Evolutionary conservation across 805 yeast species (phyloP).

Genomic region (Candida qinlingensis): DNA sequence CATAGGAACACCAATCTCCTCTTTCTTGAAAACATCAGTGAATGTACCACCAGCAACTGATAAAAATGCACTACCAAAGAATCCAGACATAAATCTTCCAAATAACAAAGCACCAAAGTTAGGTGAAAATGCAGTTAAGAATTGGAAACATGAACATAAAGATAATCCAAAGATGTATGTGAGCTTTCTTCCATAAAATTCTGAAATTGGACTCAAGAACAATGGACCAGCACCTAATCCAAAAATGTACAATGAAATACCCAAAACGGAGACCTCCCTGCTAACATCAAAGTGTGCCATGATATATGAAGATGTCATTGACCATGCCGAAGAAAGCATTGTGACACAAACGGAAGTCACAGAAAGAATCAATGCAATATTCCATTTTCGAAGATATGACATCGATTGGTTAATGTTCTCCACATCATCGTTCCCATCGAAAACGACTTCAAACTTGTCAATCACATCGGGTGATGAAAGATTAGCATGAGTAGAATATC

Average conservation of each 20-base stretch:
- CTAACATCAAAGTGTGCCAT: constrained; percentile 43
- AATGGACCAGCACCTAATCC: constrained; percentile 69
- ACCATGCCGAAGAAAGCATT: constrained; percentile 64
- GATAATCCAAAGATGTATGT: constrained; percentile 58
- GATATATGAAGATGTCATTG: constrained; percentile 53
- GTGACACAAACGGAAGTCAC: constrained; percentile 56
- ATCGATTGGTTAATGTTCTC: constrained; percentile 30
- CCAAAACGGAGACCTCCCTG: constrained; percentile 49
- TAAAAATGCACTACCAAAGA: constrained; percentile 70
- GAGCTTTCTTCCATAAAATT: constrained; percentile 54
- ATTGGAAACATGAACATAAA: constrained; percentile 54
- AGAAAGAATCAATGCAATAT: constrained; percentile 48
- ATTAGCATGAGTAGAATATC: constrained; percentile 4
- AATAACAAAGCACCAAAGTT: constrained; percentile 61
- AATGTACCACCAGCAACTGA: constrained; percentile 75
- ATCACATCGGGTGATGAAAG: constrained; percentile 1
- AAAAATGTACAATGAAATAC: constrained; percentile 60
- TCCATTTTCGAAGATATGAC: constrained; percentile 50
- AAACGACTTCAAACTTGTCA: constrained; percentile 26
- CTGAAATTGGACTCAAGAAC: constrained; percentile 62
- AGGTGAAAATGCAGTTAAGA: constrained; percentile 48
- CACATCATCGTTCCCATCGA: constrained; percentile 21
- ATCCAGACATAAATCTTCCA: constrained; percentile 63
- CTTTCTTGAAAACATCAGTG: constrained; percentile 61
- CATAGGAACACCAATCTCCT: constrained; percentile 64